These are phyloP conservation scores for Boletus subcaerulescens DNA, from an alignment of 768 basidiomycete species.

Conservation along the genomic window DNA sequence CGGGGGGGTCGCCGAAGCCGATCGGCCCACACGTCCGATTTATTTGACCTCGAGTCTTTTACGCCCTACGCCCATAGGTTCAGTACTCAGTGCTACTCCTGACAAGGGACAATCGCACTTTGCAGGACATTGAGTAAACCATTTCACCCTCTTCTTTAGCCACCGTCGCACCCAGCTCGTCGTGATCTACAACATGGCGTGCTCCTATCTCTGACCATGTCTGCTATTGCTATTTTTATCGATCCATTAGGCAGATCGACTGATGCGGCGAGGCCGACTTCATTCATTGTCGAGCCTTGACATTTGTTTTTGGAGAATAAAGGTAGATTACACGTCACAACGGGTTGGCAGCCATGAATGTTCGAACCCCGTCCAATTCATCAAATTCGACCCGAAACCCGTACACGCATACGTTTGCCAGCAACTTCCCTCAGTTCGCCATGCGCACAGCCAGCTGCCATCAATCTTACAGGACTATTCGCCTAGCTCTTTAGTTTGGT, in stretches of 20 bases:
- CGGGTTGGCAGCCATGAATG: not conserved
- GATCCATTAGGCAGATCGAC: too few relatives aligned
- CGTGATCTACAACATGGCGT: not conserved
- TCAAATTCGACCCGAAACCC: not conserved
- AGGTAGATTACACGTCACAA: not conserved
- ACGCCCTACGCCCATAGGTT: slow-evolving; percentile 11
- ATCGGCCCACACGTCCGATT: slow-evolving; percentile 13
- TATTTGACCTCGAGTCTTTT: slow-evolving; percentile 21
- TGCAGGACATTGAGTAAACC: not conserved
- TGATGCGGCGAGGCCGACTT: too few relatives aligned
- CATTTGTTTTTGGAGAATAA: not conserved
- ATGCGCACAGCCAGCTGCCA: not conserved
- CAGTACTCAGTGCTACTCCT: not conserved
- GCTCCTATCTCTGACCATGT: not conserved
- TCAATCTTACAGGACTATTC: not conserved
- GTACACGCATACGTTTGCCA: not conserved
- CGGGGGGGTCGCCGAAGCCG: slow-evolving; percentile 13
- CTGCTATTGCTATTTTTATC: not conserved
- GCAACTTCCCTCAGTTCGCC: not conserved
- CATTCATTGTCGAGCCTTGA: not conserved
- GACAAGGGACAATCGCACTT: not conserved
- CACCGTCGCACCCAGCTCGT: not conserved
- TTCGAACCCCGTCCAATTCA: not conserved
- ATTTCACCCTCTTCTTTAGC: not conserved
- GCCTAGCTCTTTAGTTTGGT: not conserved